Base-by-base conservation (phyloP, 2,329 filamentous ascomycete species). In the Plenodomus biglobosus region DNA sequence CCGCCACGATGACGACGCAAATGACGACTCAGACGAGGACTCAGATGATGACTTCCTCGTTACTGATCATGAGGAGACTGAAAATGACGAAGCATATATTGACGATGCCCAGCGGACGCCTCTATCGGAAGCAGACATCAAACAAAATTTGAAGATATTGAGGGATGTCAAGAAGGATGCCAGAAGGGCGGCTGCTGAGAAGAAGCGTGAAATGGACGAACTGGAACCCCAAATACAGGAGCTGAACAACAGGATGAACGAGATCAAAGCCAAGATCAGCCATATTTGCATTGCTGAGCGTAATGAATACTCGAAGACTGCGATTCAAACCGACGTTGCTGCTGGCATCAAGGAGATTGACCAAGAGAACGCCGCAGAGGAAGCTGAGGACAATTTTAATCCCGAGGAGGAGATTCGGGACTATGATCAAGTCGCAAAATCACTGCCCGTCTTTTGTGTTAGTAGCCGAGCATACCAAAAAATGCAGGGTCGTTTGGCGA, bases 401-500 rank as follows among this genome's bases (percentile, higher is more conserved):
- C 80, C 80, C 0, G 76, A 80, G 1, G 60, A 76, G n/a, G 78
- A 84, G 6, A 38, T 73, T 2, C 76, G 82, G 8, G 78, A 86
- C 56, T 87, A 87, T 43, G 76, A 81, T 0, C 67, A 81, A 37
- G 75, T 86, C 7, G 82, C 80, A 0, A 65, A 65, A 8, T 74
- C 72, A 0, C 71, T 88, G 0, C 79, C 83, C 0, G 83, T 87
- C 1, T 88, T 86, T 59, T 87, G 84, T 52, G 80, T 87, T 15
- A 84, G 81, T 48, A 81, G 80, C 39, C 73, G 80, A 38, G 83
- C 79, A 0, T 87, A 85, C 44, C 83, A 87, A 56, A 82, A 83
- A 56, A 67, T 87, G n/a, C 72, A 74, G 34, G 81, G 80, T 1
- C 75, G 80, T 3, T 61, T 85, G 8, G 63, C 72, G 43, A 78